These are phyloP conservation scores for Halteria grandinella DNA, from an alignment of 73 alveolate genomes.

Conservation along the genomic window DNA sequence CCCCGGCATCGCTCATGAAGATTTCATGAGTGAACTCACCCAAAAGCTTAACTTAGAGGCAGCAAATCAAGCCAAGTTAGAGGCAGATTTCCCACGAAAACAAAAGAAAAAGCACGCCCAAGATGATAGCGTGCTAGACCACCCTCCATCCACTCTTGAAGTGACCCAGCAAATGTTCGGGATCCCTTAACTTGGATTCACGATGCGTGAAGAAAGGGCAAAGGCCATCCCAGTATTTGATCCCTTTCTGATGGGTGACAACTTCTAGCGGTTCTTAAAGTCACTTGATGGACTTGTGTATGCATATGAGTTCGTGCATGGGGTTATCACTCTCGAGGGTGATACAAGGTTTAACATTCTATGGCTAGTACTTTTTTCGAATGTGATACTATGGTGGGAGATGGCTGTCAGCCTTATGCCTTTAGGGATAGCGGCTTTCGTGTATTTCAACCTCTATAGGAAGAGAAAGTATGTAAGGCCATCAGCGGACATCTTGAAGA, in stretches of 20 bases:
- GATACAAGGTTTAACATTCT: no score
- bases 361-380: neutral
- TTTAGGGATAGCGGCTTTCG: neutral
- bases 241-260: conserved; percentile 41
- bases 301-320: conserved; percentile 6
- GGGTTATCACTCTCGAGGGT: conserved; percentile 3
- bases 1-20: neutral
- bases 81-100: no score
- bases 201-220: conserved; percentile 20
- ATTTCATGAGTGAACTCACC: conserved; percentile 43
- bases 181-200: conserved; percentile 22
- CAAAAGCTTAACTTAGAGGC: conserved; percentile 23
- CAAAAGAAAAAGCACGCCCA: no score
- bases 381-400: neutral
- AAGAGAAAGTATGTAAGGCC: conserved; percentile 34
- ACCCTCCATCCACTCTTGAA: conserved; percentile 39
- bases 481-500: neutral
- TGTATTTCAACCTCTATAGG: conserved; percentile 34
- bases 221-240: conserved; percentile 45
- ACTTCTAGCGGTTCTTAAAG: conserved; percentile 5
- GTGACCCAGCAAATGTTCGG: conserved; percentile 28
- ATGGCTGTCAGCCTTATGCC: no score
- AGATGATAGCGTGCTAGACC: no score
- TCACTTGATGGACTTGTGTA: conserved; percentile 34
- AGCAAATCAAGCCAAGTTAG: no score